Percentiles rank a stretch among this genome's conserved stretches.
Conservation (phyloP, 2,329 filamentous ascomycete genomes). For the Cordyceps cicadae region DNA sequence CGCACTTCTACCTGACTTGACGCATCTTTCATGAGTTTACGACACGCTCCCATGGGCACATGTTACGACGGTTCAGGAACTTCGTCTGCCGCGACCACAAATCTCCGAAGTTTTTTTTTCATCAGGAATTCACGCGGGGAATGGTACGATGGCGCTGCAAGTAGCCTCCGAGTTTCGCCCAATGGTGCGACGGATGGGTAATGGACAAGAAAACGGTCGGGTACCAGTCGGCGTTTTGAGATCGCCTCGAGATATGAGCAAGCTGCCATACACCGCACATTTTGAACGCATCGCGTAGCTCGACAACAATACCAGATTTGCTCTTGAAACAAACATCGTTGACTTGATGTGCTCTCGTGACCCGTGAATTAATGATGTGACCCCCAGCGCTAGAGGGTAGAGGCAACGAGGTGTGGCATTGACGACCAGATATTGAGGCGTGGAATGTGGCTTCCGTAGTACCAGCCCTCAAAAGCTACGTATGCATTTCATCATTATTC, state of each 20-base stretch:
- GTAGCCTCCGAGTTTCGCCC: constrained; percentile 11
- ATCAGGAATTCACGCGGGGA: constrained; percentile 1
- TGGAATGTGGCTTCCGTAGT: too few relatives aligned
- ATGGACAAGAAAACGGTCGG: constrained; percentile 12
- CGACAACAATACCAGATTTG: constrained; percentile 12
- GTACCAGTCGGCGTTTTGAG: constrained; percentile 12
- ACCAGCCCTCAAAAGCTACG: too few relatives aligned
- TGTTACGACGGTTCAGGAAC: constrained; percentile 10
- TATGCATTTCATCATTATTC: too few relatives aligned
- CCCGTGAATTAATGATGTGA: neutral
- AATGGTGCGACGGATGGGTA: constrained; percentile 13
- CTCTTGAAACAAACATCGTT: neutral
- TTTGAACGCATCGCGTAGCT: constrained; percentile 10
- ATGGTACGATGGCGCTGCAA: constrained; percentile 2
- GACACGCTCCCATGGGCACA: constrained; percentile 22
- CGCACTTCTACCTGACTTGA: constrained; percentile 49
- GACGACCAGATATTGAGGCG: too few relatives aligned
- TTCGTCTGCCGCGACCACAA: constrained; percentile 4
- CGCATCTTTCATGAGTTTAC: constrained; percentile 35
- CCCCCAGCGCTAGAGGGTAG: neutral
- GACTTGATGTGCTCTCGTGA: constrained; percentile 3
- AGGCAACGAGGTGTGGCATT: too few relatives aligned
- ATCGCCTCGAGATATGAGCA: constrained; percentile 8
- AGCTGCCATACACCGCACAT: constrained; percentile 10
- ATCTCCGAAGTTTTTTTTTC: constrained; percentile 3